Evolutionary conservation across 164 flowering plant species (phyloP).

Genomic region (Euptelea pleiosperma): DNA sequence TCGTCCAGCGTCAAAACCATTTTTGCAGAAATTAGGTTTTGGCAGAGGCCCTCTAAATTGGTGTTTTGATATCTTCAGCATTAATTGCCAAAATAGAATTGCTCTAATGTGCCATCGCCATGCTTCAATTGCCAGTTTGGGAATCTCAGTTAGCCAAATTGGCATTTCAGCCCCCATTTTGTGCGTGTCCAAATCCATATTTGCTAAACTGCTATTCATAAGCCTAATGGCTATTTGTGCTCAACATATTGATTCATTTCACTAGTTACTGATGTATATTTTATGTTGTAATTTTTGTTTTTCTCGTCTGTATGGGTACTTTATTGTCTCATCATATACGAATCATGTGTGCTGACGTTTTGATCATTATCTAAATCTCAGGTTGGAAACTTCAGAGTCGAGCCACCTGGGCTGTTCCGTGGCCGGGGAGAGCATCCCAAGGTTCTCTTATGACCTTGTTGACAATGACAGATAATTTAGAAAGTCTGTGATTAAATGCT

Average conservation of each 20-base stretch:
- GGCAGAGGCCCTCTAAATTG: too few relatives aligned
- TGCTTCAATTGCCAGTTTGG: neutral
- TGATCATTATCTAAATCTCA: conserved; percentile 30
- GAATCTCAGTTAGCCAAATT: neutral
- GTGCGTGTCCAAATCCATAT: too few relatives aligned
- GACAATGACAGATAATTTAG: neutral
- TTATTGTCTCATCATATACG: too few relatives aligned
- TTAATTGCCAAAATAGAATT: neutral
- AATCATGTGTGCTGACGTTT: neutral
- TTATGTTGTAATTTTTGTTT: neutral
- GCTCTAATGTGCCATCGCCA: neutral
- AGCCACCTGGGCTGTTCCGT: conserved; percentile 98
- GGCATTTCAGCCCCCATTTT: neutral
- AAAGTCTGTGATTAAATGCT: neutral
- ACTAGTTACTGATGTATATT: neutral
- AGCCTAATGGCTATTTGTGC: neutral
- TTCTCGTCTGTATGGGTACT: too few relatives aligned
- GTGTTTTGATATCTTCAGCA: neutral
- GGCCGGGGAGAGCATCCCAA: conserved; percentile 99
- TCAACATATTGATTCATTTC: neutral
- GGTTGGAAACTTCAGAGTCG: conserved; percentile 99
- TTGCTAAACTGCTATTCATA: too few relatives aligned
- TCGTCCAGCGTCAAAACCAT: too few relatives aligned
- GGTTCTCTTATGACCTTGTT: conserved; percentile 36
- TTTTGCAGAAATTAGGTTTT: too few relatives aligned